These are phyloP conservation scores for Rhizophora mangle DNA, from an alignment of 345 rosid genomes.

Conservation along the genomic window DNA sequence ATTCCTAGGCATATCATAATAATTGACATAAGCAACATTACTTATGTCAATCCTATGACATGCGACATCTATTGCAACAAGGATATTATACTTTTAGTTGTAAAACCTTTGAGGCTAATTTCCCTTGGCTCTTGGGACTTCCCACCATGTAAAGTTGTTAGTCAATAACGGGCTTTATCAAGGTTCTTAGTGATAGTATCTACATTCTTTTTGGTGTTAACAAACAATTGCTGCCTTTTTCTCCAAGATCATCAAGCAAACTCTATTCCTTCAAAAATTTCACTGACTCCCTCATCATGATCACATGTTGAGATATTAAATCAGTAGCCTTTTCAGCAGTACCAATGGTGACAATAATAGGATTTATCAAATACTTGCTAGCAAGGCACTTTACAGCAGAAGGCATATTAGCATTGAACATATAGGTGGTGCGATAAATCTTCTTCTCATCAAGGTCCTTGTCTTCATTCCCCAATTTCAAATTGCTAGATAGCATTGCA, in stretches of 20 bases:
- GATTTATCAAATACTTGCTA: constrained; percentile 90
- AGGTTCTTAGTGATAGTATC: constrained; percentile 79
- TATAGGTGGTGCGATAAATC: constrained; percentile 91
- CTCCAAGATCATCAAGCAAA: constrained; percentile 57
- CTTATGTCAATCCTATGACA: constrained; percentile 94
- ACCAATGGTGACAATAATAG: constrained; percentile 74
- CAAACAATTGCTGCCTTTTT: constrained; percentile 80
- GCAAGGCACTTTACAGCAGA: constrained; percentile 91
- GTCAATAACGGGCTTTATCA: constrained; percentile 79
- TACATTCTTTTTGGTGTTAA: constrained; percentile 82
- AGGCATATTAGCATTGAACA: constrained; percentile 99
- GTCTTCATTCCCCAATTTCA: constrained; percentile 93
- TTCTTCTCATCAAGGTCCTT: constrained; percentile 89
- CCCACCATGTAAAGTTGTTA: constrained; percentile 88
- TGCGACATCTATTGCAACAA: constrained; percentile 90
- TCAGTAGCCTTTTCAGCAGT: too few relatives aligned
- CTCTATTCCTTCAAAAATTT: too few relatives aligned
- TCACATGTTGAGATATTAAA: too few relatives aligned
- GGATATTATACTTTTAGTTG: constrained; percentile 62
- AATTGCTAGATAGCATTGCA: constrained; percentile 93
- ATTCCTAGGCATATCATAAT: constrained; percentile 81
- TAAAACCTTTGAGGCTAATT: constrained; percentile 81
- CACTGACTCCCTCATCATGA: too few relatives aligned
- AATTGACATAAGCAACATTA: constrained; percentile 87
- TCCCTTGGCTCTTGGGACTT: constrained; percentile 97